Conservation (phyloP, 2,329 filamentous ascomycete species). For the Macrophomina pseudophaseolina region DNA sequence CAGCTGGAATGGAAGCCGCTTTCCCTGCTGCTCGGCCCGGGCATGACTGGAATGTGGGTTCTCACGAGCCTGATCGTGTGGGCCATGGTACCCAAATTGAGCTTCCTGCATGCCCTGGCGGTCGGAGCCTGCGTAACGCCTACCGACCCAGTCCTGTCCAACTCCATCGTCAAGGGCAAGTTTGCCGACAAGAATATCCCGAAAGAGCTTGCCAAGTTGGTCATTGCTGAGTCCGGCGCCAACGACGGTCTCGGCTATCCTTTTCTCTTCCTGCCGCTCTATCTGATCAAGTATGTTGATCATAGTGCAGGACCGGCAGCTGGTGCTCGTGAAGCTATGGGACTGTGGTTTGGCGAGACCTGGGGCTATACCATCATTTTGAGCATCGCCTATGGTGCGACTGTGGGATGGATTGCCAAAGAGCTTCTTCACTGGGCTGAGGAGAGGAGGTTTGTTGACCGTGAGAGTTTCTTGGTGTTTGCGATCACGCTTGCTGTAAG, state of each 20-base stretch:
- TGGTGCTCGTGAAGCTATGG: conserved; percentile 70
- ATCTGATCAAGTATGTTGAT: conserved; percentile 76
- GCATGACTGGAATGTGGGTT: conserved; percentile 89
- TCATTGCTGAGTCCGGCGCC: conserved; percentile 74
- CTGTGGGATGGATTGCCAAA: conserved; percentile 81
- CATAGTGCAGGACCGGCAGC: conserved; percentile 58
- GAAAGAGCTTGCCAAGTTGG: conserved; percentile 74
- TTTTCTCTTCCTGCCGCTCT: conserved; percentile 83
- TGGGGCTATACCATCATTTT: conserved; percentile 83
- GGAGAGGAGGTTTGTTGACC: conserved; percentile 78
- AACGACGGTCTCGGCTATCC: conserved; percentile 92
- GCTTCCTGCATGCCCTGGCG: conserved; percentile 78
- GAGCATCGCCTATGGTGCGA: conserved; percentile 76
- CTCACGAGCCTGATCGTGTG: conserved; percentile 79
- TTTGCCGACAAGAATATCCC: conserved; percentile 93
- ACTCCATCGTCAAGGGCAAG: conserved; percentile 89
- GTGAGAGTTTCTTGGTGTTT: conserved; percentile 87
- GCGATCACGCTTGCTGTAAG: conserved; percentile 77
- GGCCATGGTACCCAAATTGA: conserved; percentile 72
- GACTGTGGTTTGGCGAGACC: conserved; percentile 82
- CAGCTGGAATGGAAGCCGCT: conserved; percentile 78
- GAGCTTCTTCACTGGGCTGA: conserved; percentile 84
- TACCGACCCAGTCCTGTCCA: conserved; percentile 85
- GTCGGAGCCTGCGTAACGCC: conserved; percentile 89
- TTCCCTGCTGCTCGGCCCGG: conserved; percentile 75